Base-by-base conservation (phyloP, 192 early-diverging fungal genomes). In the Cetraspora pellucida region DNA sequence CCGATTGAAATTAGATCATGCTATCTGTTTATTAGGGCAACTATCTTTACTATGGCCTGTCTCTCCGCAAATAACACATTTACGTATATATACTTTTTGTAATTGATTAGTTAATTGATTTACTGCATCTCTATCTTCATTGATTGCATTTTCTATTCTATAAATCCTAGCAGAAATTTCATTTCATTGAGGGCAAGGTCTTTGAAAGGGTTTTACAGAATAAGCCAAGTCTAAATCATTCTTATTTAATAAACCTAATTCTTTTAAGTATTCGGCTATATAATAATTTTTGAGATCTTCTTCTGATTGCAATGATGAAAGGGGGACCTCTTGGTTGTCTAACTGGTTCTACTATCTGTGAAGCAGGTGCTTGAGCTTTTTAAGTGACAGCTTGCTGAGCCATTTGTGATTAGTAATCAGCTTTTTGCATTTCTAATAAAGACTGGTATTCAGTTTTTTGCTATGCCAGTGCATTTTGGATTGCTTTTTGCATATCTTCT, bases 351-450 rank as follows among this genome's bases (percentile, higher is more conserved):
- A 61, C 59, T n/a, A 4, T 10, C 6, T 10, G 21, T 19, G 59
- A 10, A 2, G 21, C 21, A 23, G 10, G 2, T 61, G 2, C n/a
- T 54, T 54, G 11, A 1, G 9, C 19, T n/a, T n/a, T n/a, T n/a
- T n/a, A n/a, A n/a, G n/a, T n/a, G n/a, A n/a, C n/a, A n/a, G n/a
- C n/a, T 28, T 61, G 28, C n/a, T 61, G 16, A n/a, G 21, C n/a
- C 10, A 61, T 28, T 61, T 61, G 11, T 61, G 10, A n/a, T n/a
- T 61, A 2, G 10, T 1, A 61, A 61, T 61, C 59, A 2, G 28
- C 10, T 61, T 61, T 61, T 21, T n/a, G n/a, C n/a, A 25, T 61
- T 61, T 61, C 10, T 61, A 61, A n/a, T 61, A n/a, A 10, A 61
- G 59, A 13, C n/a, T 61, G 0, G 59, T 61, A 21, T 61, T 61